These are phyloP conservation scores for Grigorovia transvaalensis DNA, from an alignment of 805 yeast species.

Conservation along the genomic window DNA sequence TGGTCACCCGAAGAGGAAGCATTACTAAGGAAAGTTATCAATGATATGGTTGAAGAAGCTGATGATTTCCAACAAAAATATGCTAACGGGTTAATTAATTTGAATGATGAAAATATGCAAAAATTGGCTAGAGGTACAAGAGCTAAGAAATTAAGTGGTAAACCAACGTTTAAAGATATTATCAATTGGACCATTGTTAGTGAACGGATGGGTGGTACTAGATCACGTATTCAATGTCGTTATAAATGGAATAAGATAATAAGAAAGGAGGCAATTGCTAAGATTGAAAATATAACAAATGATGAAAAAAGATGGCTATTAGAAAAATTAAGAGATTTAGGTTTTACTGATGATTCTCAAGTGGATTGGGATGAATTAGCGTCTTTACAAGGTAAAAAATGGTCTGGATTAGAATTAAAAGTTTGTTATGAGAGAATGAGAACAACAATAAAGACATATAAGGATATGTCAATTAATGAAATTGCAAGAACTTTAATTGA, in stretches of 20 bases:
- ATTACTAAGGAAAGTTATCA: slow-evolving; percentile 44
- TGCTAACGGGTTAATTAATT: slow-evolving; percentile 9
- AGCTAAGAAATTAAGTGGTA: slow-evolving; percentile 15
- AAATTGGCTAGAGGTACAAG: slow-evolving; percentile 10
- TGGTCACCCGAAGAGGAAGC: slow-evolving; percentile 74
- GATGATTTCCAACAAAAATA: slow-evolving; percentile 11
- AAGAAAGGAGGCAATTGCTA: slow-evolving; percentile 43
- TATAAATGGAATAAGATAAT: slow-evolving; percentile 87
- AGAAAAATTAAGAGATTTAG: slow-evolving; percentile 36
- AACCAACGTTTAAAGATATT: slow-evolving; percentile 28
- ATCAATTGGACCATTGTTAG: slow-evolving; percentile 90
- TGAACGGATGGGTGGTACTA: slow-evolving; percentile 77
- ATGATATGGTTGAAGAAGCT: slow-evolving; percentile 35
- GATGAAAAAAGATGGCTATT: slow-evolving; percentile 44
- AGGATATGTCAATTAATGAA: slow-evolving; percentile 31
- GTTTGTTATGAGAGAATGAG: slow-evolving; percentile 54
- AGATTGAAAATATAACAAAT: slow-evolving; percentile 35
- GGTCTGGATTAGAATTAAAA: slow-evolving; percentile 55
- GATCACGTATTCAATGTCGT: slow-evolving; percentile 89
- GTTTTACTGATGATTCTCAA: slow-evolving; percentile 32
- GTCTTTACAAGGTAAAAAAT: slow-evolving; percentile 32
- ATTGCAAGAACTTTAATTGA: slow-evolving; percentile 26
- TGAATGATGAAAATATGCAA: slow-evolving; percentile 11
- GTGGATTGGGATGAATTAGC: slow-evolving; percentile 51
- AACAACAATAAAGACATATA: slow-evolving; percentile 38